Evolutionary conservation across 2,329 filamentous ascomycete genomes (phyloP), one percentile per base, ranked within the genome.

Genomic region (Penicillium olsonii): DNA sequence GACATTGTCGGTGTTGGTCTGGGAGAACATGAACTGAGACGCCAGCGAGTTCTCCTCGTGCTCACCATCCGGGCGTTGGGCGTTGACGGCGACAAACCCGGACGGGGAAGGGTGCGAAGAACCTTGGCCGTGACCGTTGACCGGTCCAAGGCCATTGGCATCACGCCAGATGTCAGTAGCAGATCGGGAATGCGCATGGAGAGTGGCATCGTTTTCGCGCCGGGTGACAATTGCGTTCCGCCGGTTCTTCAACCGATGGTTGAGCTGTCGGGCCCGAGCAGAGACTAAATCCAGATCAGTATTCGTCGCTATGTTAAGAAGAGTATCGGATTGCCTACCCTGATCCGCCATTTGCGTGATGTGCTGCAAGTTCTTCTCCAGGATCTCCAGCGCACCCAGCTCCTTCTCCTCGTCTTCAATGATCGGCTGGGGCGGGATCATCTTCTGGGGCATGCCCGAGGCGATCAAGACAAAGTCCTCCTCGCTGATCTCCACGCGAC

Each of bases 331-430:
- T 33, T 10, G 8, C 74, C 59, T 67, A 82, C 80, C 84, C 75
- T 90, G 87, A 65, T 95, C 90, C 3, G 90, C 90, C 63, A 86
- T 84, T 65, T 90, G 89, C 59, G 88, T 90, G 37, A 95, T 81
- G 57, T 87, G 81, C 31, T 84, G 83, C 29, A 95, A 75, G 54
- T 90, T 87, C 68, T 86, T 84, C 69, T 95, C 89, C 22, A 95
- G 71, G 42, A 95, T 92, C 61, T 94, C 89, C 61, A 95, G 75
- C 0, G 90, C 92, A 11, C 85, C 89, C 31, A 95, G 71, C 67
- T 96, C 90, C 57, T 90, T 90, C 65, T 87, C 84, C 71, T 95
- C 91, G 64, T 95, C 90, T 65, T 95, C 90, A 50, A 88, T 84
- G 41, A 94, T 85, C 1, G 90, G 89, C 55, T 92, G 84, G 12